phyloP scores from a whole-genome alignment of 371 early-diverging fungal genomes.

The Lichtheimia hyalospora region DNA sequence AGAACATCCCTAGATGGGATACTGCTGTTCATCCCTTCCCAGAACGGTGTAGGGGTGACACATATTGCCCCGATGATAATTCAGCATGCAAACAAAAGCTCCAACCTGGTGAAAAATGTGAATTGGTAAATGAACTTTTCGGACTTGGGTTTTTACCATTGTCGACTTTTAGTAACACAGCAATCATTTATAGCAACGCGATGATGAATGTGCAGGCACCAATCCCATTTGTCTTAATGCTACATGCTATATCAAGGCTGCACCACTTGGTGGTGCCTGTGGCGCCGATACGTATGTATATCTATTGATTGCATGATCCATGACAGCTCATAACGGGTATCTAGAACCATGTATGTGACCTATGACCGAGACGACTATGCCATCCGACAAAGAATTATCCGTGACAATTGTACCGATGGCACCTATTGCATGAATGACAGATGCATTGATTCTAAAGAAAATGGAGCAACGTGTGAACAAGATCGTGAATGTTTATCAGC shows the following conservation, averaged over 20 bases:
- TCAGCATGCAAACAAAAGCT: conserved; percentile 29
- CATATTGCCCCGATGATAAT: conserved; percentile 43
- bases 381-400: conserved; percentile 33
- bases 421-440: conserved; percentile 25
- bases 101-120: conserved; percentile 29
- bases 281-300: conserved; percentile 36
- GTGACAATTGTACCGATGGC: conserved; percentile 46
- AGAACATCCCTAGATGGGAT: conserved; percentile 29
- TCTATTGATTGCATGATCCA: background rate
- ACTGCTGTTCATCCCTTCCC: conserved; percentile 25
- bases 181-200: conserved; percentile 31
- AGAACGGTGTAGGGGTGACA: conserved; percentile 24
- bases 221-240: conserved; percentile 41
- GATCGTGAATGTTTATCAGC: conserved; percentile 46
- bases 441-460: conserved; percentile 29
- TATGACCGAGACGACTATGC: conserved; percentile 25
- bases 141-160: no score
- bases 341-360: conserved; percentile 28
- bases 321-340: background rate
- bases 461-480: conserved; percentile 24
- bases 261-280: conserved; percentile 41
- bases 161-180: no score
- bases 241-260: conserved; percentile 38
- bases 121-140: conserved; percentile 17
- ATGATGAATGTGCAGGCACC: conserved; percentile 39